Evolutionary conservation across 768 basidiomycete species (phyloP).

Genomic region (Kwoniella heveanensis): DNA sequence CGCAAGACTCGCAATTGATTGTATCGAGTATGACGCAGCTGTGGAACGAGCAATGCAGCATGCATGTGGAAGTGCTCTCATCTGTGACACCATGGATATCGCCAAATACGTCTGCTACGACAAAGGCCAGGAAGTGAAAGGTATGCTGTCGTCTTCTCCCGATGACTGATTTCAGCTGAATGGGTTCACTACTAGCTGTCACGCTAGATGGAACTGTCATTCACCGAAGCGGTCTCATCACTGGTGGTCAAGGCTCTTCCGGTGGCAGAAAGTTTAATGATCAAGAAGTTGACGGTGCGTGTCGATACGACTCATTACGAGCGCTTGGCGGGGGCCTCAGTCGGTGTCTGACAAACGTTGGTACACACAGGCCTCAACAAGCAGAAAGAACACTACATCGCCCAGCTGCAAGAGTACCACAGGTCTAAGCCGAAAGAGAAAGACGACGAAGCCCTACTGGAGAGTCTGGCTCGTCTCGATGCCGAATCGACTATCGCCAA

Average conservation of each 20-base stretch:
- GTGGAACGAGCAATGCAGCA: slow-evolving; percentile 95
- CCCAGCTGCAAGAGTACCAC: slow-evolving; percentile 77
- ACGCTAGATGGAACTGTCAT: slow-evolving; percentile 96
- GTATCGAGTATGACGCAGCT: slow-evolving; percentile 76
- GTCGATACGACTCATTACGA: too few relatives aligned
- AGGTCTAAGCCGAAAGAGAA: slow-evolving; percentile 81
- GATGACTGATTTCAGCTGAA: too few relatives aligned
- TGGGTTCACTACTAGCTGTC: too few relatives aligned
- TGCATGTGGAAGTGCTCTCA: slow-evolving; percentile 90
- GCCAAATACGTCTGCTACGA: slow-evolving; percentile 89
- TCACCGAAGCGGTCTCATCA: slow-evolving; percentile 95
- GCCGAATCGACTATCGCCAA: slow-evolving; percentile 70
- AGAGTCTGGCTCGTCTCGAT: slow-evolving; percentile 77
- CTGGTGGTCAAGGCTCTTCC: slow-evolving; percentile 83
- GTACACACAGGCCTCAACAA: slow-evolving; percentile 26
- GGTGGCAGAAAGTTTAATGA: slow-evolving; percentile 91
- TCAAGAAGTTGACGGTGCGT: slow-evolving; percentile 80
- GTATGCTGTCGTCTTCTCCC: too few relatives aligned
- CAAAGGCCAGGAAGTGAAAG: slow-evolving; percentile 94
- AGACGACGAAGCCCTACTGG: slow-evolving; percentile 75
- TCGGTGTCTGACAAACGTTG: neutral
- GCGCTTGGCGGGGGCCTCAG: too few relatives aligned
- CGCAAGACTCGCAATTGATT: slow-evolving; percentile 80
- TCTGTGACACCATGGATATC: slow-evolving; percentile 94
- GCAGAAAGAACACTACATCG: slow-evolving; percentile 59